Conservation (phyloP, 2,329 filamentous ascomycete genomes). For the Seiridium unicorne region DNA sequence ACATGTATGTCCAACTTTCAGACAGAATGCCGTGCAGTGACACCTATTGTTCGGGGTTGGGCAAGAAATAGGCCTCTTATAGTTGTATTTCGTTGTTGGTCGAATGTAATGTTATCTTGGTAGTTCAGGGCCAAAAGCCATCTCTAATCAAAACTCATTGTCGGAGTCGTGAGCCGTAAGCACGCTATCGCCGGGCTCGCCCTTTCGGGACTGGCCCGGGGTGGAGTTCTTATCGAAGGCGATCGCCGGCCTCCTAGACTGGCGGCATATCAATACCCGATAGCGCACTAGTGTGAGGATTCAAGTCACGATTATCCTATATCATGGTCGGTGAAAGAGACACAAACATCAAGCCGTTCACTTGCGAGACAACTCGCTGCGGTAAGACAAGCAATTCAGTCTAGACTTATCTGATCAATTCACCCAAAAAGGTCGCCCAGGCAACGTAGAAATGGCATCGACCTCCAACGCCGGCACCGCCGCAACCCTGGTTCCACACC, state of each 20-base stretch:
- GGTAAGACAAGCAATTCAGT: neutral
- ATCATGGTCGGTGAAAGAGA: neutral
- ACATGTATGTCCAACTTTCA: too few relatives aligned
- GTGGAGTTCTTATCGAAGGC: constrained; percentile 1
- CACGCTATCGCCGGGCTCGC: too few relatives aligned
- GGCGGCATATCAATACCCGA: neutral
- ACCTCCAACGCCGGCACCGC: constrained; percentile 10
- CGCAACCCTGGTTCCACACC: constrained; percentile 17
- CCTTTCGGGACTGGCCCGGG: neutral
- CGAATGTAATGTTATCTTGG: too few relatives aligned
- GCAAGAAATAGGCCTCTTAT: too few relatives aligned
- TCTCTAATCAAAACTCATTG: too few relatives aligned
- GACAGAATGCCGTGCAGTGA: too few relatives aligned
- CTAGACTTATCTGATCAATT: neutral
- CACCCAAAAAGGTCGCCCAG: neutral
- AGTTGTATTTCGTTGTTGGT: too few relatives aligned
- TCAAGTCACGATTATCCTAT: neutral
- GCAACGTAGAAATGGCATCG: neutral
- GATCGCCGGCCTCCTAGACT: constrained; percentile 7
- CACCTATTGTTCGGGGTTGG: too few relatives aligned
- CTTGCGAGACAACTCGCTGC: neutral
- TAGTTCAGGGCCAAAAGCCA: too few relatives aligned
- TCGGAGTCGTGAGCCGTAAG: too few relatives aligned
- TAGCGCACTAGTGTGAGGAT: neutral
- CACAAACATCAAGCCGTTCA: neutral